Evolutionary conservation across 768 basidiomycete genomes (phyloP), one percentile per base, ranked within the genome.

Genomic region (Crucibulum laeve): DNA sequence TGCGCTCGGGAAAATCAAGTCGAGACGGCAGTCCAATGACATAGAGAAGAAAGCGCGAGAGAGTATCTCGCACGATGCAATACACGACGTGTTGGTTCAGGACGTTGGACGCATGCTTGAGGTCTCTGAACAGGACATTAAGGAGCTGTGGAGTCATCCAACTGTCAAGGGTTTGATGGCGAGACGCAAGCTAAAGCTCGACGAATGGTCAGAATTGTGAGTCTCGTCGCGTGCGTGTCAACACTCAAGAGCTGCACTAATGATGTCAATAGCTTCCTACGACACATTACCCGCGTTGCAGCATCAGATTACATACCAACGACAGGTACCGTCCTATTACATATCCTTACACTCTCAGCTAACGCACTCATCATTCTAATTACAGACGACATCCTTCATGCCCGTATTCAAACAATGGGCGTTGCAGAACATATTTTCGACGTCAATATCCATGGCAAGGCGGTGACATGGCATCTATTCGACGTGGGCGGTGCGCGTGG

Each of bases 381-480:
- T 34, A 18, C 47, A 88, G 89, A 91, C 60, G 89, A 92, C 55
- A 89, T 92, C 44, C 70, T 92, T 14, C 87, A 89, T 56, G 88
- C 87, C n/a, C 84, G 89, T 25, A 85, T 92, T 42, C 91, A 91
- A 57, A 92, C 89, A 5, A 89, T 92, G 82, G 89, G 89, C 1
- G 84, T 92, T 3, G 76, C 86, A 0, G 89, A 91, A 60, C 88
- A 91, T 52, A 69, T 82, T 23, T 91, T 91, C 52, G 86, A 88
- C 43, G 83, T 91, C 23, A 79, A 83, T 37, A 78, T 90, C 32
- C 84, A 87, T 49, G 86, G 87, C 11, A 89, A 84, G 58, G 65
- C 70, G 21, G 84, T 88, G 10, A 80, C 83, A 11, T 86, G 82
- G 83, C 80, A 82, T 55, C 67, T 87, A 13, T 85, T 68, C 65